These are phyloP conservation scores for Passalora sequoiae DNA, from an alignment of 2,329 filamentous ascomycete species.

Conservation along the genomic window DNA sequence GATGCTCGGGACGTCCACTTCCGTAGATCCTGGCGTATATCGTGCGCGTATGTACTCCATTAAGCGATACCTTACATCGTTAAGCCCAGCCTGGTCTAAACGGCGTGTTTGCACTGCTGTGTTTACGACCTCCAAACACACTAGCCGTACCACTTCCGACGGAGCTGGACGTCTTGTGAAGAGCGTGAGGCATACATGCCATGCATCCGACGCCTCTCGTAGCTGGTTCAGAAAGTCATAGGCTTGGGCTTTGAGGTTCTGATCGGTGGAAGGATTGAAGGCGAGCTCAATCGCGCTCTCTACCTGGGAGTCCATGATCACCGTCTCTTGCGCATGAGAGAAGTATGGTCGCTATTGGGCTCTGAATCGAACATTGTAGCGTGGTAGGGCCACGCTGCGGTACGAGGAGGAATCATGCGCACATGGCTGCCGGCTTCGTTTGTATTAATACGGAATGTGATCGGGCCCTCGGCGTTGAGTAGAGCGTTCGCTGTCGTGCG, in stretches of 20 bases:
- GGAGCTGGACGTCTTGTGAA: slow-evolving; percentile 73
- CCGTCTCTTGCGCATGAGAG: slow-evolving; percentile 9
- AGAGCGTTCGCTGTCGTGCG: too few relatives aligned
- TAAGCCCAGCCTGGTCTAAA: slow-evolving; percentile 66
- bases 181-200: slow-evolving; percentile 82
- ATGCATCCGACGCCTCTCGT: slow-evolving; percentile 74
- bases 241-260: slow-evolving; percentile 71
- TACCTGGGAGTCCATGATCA: slow-evolving; percentile 55
- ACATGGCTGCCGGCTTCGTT: slow-evolving; percentile 5
- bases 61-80: slow-evolving; percentile 72
- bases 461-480: too few relatives aligned
- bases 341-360: slow-evolving; percentile 7
- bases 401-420: slow-evolving; percentile 3
- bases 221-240: slow-evolving; percentile 74
- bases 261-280: slow-evolving; percentile 73
- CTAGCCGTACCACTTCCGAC: slow-evolving; percentile 79
- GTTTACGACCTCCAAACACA: slow-evolving; percentile 89
- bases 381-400: slow-evolving; percentile 7
- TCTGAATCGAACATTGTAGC: slow-evolving; percentile 15
- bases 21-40: slow-evolving; percentile 56
- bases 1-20: slow-evolving; percentile 67
- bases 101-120: slow-evolving; percentile 77
- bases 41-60: slow-evolving; percentile 72
- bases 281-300: slow-evolving; percentile 94
- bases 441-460: too few relatives aligned